These are phyloP conservation scores for Syzygium aqueum DNA, from an alignment of 345 rosid species.

Conservation along the genomic window DNA sequence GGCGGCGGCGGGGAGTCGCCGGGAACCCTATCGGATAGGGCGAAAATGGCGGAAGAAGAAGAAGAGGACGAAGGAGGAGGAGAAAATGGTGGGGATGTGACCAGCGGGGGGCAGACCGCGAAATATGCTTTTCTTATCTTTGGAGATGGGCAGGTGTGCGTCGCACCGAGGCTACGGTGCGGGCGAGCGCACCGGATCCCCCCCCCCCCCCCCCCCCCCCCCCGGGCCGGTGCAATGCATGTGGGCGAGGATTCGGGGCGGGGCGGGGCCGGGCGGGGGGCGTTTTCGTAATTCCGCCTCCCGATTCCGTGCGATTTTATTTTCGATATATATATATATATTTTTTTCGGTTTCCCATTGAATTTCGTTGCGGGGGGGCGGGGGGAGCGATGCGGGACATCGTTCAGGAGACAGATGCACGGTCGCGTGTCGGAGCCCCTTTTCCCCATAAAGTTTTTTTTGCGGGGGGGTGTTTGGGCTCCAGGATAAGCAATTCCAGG, in stretches of 20 bases:
- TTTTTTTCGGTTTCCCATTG: neutral
- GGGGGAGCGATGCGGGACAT: neutral
- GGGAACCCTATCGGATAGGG: constrained; percentile 87
- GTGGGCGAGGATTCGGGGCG: constrained; percentile 11
- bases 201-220: constrained; percentile 21
- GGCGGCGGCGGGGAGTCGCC: neutral
- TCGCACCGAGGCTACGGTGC: constrained; percentile 6
- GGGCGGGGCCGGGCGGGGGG: neutral
- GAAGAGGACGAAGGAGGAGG: neutral
- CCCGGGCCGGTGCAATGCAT: constrained; percentile 50
- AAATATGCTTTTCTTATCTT: neutral
- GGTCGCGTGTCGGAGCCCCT: neutral
- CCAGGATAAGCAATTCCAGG: neutral
- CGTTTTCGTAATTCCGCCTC: neutral
- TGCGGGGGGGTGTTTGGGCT: neutral
- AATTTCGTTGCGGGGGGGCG: neutral
- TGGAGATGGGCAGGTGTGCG: neutral
- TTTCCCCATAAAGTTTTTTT: neutral
- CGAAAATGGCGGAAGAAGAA: constrained; percentile 31
- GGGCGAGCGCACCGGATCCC: constrained; percentile 16
- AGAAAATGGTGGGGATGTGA: constrained; percentile 1
- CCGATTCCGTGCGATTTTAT: neutral
- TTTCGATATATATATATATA: neutral
- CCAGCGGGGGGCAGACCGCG: neutral
- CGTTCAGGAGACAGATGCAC: neutral